Percentiles rank a stretch among this genome's conserved stretches.
Evolutionary conservation across 2,329 filamentous ascomycete genomes (phyloP).

Genomic region (Lithohypha guttulata): DNA sequence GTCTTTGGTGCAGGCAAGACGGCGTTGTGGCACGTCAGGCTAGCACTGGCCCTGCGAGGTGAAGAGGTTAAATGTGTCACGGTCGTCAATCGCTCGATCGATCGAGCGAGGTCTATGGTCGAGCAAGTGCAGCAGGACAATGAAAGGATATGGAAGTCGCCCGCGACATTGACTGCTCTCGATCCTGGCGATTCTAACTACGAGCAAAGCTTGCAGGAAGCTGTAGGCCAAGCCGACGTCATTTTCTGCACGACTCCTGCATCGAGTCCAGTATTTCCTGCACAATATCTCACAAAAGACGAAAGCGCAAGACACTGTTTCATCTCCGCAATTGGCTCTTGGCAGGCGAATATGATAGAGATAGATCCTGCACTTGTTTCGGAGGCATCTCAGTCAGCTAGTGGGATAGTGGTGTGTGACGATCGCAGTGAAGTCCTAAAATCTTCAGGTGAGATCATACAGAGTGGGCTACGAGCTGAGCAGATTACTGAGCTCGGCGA

Average conservation of each 20-base stretch:
- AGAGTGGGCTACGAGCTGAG: neutral
- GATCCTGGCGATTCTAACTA: slow-evolving; percentile 50
- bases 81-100: slow-evolving; percentile 57
- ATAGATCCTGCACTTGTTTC: too few species aligned
- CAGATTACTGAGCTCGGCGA: slow-evolving; percentile 14
- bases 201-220: slow-evolving; percentile 22
- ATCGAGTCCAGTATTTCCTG: slow-evolving; percentile 34
- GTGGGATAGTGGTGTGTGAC: slow-evolving; percentile 5
- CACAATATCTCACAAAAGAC: slow-evolving; percentile 27
- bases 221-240: slow-evolving; percentile 30
- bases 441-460: slow-evolving; percentile 8
- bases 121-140: slow-evolving; percentile 2
- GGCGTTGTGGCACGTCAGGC: slow-evolving; percentile 40
- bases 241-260: slow-evolving; percentile 42
- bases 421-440: slow-evolving; percentile 6
- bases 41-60: slow-evolving; percentile 37
- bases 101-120: slow-evolving; percentile 26
- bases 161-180: slow-evolving; percentile 11
- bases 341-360: slow-evolving; percentile 44
- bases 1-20: slow-evolving; percentile 42
- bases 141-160: slow-evolving; percentile 1
- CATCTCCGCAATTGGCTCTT: slow-evolving; percentile 44
- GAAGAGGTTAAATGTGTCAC: slow-evolving; percentile 52
- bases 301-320: slow-evolving; percentile 29
- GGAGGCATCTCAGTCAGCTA: too few species aligned